These are phyloP conservation scores for Saccharomyces hybrid DNA, from an alignment of 1,139 yeast genomes.

Conservation along the genomic window DNA sequence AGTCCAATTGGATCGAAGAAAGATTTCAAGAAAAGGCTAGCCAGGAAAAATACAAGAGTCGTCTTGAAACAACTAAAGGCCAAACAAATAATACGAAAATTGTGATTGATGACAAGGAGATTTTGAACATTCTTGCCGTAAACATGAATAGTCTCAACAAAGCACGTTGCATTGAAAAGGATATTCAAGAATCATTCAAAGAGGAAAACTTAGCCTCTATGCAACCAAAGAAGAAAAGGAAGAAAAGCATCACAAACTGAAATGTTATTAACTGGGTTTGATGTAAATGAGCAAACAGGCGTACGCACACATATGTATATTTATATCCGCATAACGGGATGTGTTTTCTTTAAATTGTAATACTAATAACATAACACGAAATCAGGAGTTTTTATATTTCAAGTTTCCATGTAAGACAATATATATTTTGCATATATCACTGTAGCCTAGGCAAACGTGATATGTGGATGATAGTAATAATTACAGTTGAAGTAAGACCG, in stretches of 20 bases:
- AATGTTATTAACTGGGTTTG: background rate
- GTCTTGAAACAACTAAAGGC: constrained; percentile 3
- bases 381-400: too few species aligned
- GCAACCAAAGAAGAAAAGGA: constrained; percentile 7
- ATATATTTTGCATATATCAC: too few species aligned
- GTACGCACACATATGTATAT: too few species aligned
- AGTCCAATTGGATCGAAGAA: constrained; percentile 61
- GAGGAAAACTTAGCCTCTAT: constrained; percentile 1
- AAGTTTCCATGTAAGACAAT: too few species aligned
- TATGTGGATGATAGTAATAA: constrained; percentile 31
- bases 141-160: constrained; percentile 22
- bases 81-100: constrained; percentile 1
- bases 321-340: too few species aligned
- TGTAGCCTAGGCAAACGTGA: constrained; percentile 17
- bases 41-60: constrained; percentile 39
- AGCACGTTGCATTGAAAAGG: constrained; percentile 26
- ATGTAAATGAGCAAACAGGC: too few species aligned
- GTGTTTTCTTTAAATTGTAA: too few species aligned
- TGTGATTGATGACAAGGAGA: constrained; percentile 24
- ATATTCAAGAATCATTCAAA: constrained; percentile 11
- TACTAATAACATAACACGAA: too few species aligned
- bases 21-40: constrained; percentile 61
- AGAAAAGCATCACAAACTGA: background rate
- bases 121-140: constrained; percentile 25
- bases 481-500: constrained; percentile 31